phyloP scores from a whole-genome alignment of 495 filamentous ascomycete genomes.

The Penicillium maclennaniae region DNA sequence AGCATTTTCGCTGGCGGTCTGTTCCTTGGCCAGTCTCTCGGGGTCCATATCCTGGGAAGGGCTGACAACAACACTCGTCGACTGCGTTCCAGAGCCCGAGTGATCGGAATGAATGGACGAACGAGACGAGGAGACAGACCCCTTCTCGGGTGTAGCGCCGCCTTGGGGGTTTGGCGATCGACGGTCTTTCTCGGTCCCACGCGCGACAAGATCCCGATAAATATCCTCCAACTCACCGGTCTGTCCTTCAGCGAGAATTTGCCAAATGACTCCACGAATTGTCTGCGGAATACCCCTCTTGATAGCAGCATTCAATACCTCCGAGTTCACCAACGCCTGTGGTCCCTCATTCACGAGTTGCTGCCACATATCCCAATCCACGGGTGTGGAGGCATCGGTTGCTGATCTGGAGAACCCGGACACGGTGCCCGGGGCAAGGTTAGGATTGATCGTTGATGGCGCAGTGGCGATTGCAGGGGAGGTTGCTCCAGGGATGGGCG shows the following conservation, averaged over 20 bases:
- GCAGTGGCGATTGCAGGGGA: slow-evolving; percentile 39
- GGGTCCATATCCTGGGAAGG: slow-evolving; percentile 58
- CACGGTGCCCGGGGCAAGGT: slow-evolving; percentile 76
- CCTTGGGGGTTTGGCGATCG: slow-evolving; percentile 38
- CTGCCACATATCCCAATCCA: slow-evolving; percentile 99
- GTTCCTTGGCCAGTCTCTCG: slow-evolving; percentile 62
- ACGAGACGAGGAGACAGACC: slow-evolving; percentile 63
- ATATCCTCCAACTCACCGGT: slow-evolving; percentile 84
- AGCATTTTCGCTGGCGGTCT: slow-evolving; percentile 61
- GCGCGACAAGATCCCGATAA: slow-evolving; percentile 75
- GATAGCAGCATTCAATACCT: slow-evolving; percentile 86
- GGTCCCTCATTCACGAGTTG: slow-evolving; percentile 90
- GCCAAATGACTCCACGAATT: slow-evolving; percentile 96
- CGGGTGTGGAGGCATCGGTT: slow-evolving; percentile 57
- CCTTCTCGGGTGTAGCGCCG: slow-evolving; percentile 53
- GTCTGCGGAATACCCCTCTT: slow-evolving; percentile 91
- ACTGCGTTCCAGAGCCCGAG: slow-evolving; percentile 61
- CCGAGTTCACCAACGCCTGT: slow-evolving; percentile 77
- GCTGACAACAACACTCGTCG: slow-evolving; percentile 55
- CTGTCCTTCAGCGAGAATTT: slow-evolving; percentile 91
- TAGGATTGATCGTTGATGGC: slow-evolving; percentile 51
- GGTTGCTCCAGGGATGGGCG: slow-evolving; percentile 41
- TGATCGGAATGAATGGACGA: slow-evolving; percentile 80
- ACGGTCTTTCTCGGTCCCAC: slow-evolving; percentile 71
- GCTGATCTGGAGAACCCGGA: slow-evolving; percentile 69